Percentiles rank a stretch among this genome's conserved stretches.
Evolutionary conservation across 495 filamentous ascomycete genomes (phyloP).

Genomic region (Penicillium soppii): DNA sequence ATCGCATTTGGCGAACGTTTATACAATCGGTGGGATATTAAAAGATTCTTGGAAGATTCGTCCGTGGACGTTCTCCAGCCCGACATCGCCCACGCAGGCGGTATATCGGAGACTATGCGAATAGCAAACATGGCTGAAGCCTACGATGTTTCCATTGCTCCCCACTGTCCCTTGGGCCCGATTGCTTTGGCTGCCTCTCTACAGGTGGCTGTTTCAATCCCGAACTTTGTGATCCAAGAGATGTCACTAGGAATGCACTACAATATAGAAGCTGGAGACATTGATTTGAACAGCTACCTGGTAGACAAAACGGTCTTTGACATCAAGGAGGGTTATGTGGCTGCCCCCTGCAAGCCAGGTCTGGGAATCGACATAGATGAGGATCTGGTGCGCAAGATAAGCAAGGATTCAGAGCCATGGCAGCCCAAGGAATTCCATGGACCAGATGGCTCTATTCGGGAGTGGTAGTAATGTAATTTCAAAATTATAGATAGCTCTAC

Average conservation of each 20-base stretch:
- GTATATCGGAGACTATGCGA: constrained; percentile 69
- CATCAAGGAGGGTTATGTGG: constrained; percentile 68
- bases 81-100: constrained; percentile 75
- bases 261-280: constrained; percentile 60
- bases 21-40: constrained; percentile 73
- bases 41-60: constrained; percentile 67
- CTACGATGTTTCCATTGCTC: constrained; percentile 76
- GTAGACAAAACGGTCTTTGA: constrained; percentile 62
- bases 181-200: constrained; percentile 74
- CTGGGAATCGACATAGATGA: constrained; percentile 79
- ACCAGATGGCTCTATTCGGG: constrained; percentile 67
- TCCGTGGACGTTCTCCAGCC: constrained; percentile 77
- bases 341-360: constrained; percentile 59
- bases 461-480: constrained; percentile 56
- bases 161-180: constrained; percentile 76
- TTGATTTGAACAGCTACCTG: constrained; percentile 70
- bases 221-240: constrained; percentile 81
- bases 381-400: constrained; percentile 55
- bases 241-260: constrained; percentile 84
- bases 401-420: constrained; percentile 57
- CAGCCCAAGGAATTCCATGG: constrained; percentile 64
- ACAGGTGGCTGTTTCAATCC: constrained; percentile 62
- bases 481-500: background rate
- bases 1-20: constrained; percentile 79
- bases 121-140: constrained; percentile 75